These are phyloP conservation scores for Penicillium sp. DNA, from an alignment of 2,329 filamentous ascomycete species.

Conservation along the genomic window DNA sequence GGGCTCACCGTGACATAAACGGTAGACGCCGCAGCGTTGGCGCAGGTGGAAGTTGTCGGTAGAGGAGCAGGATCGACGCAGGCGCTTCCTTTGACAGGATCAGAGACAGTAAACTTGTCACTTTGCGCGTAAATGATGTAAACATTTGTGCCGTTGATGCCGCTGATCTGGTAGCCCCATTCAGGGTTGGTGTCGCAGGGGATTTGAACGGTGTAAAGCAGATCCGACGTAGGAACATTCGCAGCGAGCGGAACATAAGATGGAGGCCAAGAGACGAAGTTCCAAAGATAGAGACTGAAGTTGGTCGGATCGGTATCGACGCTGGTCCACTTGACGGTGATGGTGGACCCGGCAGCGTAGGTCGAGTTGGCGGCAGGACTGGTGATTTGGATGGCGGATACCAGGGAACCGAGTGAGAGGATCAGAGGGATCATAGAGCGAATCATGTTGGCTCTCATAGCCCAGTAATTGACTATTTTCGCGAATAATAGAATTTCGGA, in stretches of 20 bases:
- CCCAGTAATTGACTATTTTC: neutral
- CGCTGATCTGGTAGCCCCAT: conserved; percentile 53
- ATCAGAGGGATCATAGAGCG: neutral
- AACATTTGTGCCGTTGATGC: conserved; percentile 55
- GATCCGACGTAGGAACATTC: conserved; percentile 43
- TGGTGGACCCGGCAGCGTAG: conserved; percentile 43
- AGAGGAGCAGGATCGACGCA: conserved; percentile 35
- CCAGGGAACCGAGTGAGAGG: conserved; percentile 20
- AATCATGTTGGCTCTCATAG: neutral
- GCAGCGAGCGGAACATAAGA: conserved; percentile 47
- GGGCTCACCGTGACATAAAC: conserved; percentile 33
- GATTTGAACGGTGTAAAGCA: conserved; percentile 43
- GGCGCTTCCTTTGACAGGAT: neutral
- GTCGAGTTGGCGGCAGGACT: conserved; percentile 46
- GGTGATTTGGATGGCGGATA: conserved; percentile 34
- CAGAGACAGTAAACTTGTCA: conserved; percentile 45
- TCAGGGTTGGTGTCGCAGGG: conserved; percentile 47
- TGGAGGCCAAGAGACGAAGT: conserved; percentile 56
- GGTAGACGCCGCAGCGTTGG: conserved; percentile 28
- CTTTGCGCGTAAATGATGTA: conserved; percentile 54
- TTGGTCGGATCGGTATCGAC: conserved; percentile 50
- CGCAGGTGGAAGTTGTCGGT: conserved; percentile 18
- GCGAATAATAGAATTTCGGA: neutral
- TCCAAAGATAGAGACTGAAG: conserved; percentile 53
- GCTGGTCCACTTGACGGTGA: conserved; percentile 46